Conservation (phyloP, 768 basidiomycete genomes). For the Auricularia auricula-judae region DNA sequence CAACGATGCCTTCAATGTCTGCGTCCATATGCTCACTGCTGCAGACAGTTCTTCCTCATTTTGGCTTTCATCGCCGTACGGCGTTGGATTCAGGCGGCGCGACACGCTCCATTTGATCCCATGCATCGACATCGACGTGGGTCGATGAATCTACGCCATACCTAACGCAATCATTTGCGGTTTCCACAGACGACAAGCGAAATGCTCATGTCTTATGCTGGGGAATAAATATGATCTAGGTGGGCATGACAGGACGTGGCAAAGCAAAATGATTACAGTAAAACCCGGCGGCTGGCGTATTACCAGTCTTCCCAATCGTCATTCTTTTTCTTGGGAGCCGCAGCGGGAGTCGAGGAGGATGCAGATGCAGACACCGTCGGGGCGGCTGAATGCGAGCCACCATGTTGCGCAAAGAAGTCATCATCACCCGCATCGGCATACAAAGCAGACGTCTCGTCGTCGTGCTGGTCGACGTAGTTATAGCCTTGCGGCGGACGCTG, state of each 20-base stretch:
- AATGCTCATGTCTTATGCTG: too few species aligned
- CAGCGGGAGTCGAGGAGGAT: constrained; percentile 6
- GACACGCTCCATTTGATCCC: neutral
- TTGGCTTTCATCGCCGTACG: too few species aligned
- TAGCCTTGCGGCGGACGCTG: neutral
- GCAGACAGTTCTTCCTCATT: too few species aligned
- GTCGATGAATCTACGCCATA: too few species aligned
- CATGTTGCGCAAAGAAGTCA: constrained; percentile 48
- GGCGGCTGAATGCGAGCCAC: constrained; percentile 7
- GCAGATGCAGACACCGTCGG: too few species aligned
- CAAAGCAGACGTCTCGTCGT: constrained; percentile 47
- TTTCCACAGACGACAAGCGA: too few species aligned
- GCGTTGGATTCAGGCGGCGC: neutral
- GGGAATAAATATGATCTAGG: too few species aligned
- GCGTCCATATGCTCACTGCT: neutral
- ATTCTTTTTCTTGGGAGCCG: constrained; percentile 26
- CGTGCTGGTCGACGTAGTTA: constrained; percentile 21
- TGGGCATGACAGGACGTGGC: neutral
- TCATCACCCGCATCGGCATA: constrained; percentile 47
- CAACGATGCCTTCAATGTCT: too few species aligned
- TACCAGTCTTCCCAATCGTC: constrained; percentile 79
- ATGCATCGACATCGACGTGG: neutral
- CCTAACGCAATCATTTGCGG: too few species aligned
- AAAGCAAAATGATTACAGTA: neutral
- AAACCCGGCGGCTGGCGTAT: neutral